These are phyloP conservation scores for Trametes pubescens DNA, from an alignment of 1,284 basidiomycete genomes.

Conservation along the genomic window DNA sequence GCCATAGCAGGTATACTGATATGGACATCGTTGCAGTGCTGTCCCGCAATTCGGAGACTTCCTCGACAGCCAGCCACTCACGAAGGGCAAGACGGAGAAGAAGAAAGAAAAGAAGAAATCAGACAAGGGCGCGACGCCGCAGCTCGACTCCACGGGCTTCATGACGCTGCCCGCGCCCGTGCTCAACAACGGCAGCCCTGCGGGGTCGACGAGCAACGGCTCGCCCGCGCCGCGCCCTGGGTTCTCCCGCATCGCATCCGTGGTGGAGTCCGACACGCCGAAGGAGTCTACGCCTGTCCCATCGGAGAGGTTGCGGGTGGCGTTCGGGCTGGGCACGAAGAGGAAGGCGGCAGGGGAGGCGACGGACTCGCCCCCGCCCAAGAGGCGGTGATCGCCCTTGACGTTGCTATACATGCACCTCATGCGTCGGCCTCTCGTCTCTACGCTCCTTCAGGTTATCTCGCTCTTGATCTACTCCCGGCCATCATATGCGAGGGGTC, in stretches of 20 bases:
- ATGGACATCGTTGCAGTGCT: constrained; percentile 56
- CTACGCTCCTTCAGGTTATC: background rate
- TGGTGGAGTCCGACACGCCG: constrained; percentile 52
- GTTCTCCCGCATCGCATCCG: constrained; percentile 77
- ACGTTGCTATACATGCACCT: background rate
- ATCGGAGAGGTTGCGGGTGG: constrained; percentile 73
- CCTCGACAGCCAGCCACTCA: constrained; percentile 77
- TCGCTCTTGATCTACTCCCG: constrained; percentile 3
- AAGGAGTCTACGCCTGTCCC: constrained; percentile 57
- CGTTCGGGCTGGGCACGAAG: constrained; percentile 79
- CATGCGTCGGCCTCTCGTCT: background rate
- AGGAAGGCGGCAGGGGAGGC: constrained; percentile 76
- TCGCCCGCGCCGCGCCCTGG: constrained; percentile 78
- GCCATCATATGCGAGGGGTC: background rate
- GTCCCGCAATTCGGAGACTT: constrained; percentile 83
- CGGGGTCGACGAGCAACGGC: constrained; percentile 51
- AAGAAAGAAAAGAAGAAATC: constrained; percentile 75
- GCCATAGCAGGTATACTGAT: constrained; percentile 10
- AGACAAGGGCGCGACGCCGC: constrained; percentile 55
- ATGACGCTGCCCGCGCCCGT: constrained; percentile 72
- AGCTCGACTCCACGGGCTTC: constrained; percentile 65
- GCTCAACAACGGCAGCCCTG: constrained; percentile 56
- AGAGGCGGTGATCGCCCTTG: constrained; percentile 43
- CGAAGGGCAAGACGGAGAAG: constrained; percentile 80
- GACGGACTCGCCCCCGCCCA: constrained; percentile 54